Base-by-base conservation (phyloP, 2,329 filamentous ascomycete species). In the Chaetothyriales sp. region DNA sequence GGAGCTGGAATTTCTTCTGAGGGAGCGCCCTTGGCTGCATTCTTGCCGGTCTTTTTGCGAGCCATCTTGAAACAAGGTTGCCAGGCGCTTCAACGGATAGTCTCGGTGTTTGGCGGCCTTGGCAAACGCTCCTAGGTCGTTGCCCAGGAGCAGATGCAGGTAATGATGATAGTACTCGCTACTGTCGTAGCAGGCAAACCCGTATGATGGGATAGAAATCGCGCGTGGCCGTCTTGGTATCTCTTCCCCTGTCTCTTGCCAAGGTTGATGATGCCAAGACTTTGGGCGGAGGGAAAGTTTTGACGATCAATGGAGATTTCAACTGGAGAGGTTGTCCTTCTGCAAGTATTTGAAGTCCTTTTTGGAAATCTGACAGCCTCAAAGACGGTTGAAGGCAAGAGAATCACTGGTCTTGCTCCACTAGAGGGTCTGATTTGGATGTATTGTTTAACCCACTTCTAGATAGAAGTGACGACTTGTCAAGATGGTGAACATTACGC, bases 401-500 rank as follows among this genome's bases (percentile, higher is more conserved):
- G 15, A 15, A 2, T 15, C 4, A 5, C 13, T 2, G 13, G 33
- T 2, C 33, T 40, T 40, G 33, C 15, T 40, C 33, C 33, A 40
- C 10, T 15, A 40, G 15, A 9, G 10, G 15, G 33, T 15, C 15
- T 13, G 33, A 40, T 40, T 13, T 40, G 33, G 33, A 40, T 15
- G 33, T 15, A 4, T 15, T 40, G 15, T 40, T 15, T 13, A 40
- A 40, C 10, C 33, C 33, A 40, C 33, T 40, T 15, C 10, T 15
- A 40, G 15, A 13, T 40, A 40, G 44, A 46, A 18, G 28, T 22
- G 28, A 15, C 47, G 43, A 22, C 25, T 20, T 59, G 64, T 47
- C 67, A 72, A 65, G 64, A 98, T 98, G 92, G 92, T 97, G 70
- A 97, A 97, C 75, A 98, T 98, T 61, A 97, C 92, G 60, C 94